Conservation (phyloP, 371 early-diverging fungal species). For the Mucor velutinosus region DNA sequence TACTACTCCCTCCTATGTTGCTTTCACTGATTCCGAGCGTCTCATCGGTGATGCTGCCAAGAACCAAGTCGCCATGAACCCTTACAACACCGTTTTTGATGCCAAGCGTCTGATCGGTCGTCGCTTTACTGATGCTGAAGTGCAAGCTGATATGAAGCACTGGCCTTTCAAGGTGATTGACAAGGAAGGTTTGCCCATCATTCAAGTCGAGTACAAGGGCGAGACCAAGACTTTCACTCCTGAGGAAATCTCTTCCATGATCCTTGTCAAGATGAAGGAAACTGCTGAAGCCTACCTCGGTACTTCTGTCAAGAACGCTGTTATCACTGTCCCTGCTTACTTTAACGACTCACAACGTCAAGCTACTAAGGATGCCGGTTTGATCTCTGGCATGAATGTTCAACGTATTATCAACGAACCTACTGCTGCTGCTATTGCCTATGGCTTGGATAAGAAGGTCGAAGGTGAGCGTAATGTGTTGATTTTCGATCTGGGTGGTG, state of each 20-base stretch:
- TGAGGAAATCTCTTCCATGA: constrained; percentile 92
- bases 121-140: constrained; percentile 85
- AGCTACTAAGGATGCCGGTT: constrained; percentile 85
- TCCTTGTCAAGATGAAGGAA: constrained; percentile 91
- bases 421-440: constrained; percentile 96
- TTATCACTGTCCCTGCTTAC: constrained; percentile 95
- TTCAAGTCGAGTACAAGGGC: constrained; percentile 81
- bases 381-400: constrained; percentile 81
- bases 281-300: constrained; percentile 89
- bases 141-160: constrained; percentile 90
- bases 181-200: constrained; percentile 72
- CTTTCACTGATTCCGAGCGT: constrained; percentile 84
- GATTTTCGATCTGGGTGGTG: constrained; percentile 96
- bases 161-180: constrained; percentile 86
- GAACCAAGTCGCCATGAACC: constrained; percentile 86
- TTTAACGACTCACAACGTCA: constrained; percentile 70
- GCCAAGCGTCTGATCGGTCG: constrained; percentile 98
- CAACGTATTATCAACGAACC: constrained; percentile 95
- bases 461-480: constrained; percentile 83
- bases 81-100: constrained; percentile 90
- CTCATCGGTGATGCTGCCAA: constrained; percentile 90
- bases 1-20: constrained; percentile 92
- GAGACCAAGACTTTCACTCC: constrained; percentile 87
- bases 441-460: constrained; percentile 83
- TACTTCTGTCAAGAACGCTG: constrained; percentile 81